Base-by-base conservation (phyloP, 768 basidiomycete genomes). In the Ephemerocybe angulata region DNA sequence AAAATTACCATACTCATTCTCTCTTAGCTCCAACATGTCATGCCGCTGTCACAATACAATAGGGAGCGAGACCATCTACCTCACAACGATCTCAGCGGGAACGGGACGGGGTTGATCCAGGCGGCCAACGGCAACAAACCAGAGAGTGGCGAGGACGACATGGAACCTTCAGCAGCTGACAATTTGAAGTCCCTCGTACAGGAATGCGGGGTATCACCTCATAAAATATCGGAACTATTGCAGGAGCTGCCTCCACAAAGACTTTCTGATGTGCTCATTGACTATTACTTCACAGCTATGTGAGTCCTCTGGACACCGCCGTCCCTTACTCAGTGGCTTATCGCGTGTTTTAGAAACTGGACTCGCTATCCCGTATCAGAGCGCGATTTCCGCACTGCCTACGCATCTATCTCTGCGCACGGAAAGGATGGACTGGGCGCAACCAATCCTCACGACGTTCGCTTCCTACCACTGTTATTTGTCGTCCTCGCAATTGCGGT, bases 301-400 rank as follows among this genome's bases (percentile, higher is more conserved):
- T 90, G 63, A 61, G 85, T 67, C 27, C 29, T 37, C 42, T 12
- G 15, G 13, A 22, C 35, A 29, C 24, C 29, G 48, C 25, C 35
- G 21, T 52, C 49, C 53, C 55, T 33, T 40, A 40, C 29, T 57
- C 31, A 44, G 51, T 54, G 44, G 62, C 53, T 56, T 55, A 43
- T 54, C 41, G 12, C 41, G 19, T 54, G n/a, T 41, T n/a, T 13
- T 63, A 92, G 93, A 66, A 96, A 97, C 64, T 94, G 91, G 85
- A 93, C 93, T 21, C 84, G 93, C 38, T 96, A 96, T 71, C 94
- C 93, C 47, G 79, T 96, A 15, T 90, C 89, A 27, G 93, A 95
- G 62, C 78, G 78, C 48, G 86, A 90, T 58, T 95, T 97, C 65
- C 82, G 93, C 37, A 63, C 77, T 27, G 79, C 88, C 0, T 93